Base-by-base conservation (phyloP, 371 early-diverging fungal species). In the Apophysomyces sp. region DNA sequence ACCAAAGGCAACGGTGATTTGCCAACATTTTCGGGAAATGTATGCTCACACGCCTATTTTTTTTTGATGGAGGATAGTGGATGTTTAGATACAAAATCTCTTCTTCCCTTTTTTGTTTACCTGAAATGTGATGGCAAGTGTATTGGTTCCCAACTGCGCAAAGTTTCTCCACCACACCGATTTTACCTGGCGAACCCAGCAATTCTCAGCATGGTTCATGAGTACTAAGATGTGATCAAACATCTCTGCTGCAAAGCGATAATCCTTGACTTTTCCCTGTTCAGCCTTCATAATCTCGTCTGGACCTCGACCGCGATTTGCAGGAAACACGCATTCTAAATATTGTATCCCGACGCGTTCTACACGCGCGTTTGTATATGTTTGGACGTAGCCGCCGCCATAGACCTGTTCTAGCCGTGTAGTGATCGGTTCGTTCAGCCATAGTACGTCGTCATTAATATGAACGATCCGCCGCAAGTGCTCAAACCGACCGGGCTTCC, bases 151-250 rank as follows among this genome's bases (percentile, higher is more conserved):
- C 0, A 77, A 24, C 12, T 75, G 72, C 7, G 70, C 63, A 60
- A 77, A 79, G 36, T 82, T 82, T 55, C 80, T 78, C 67, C 77
- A 82, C 71, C 66, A 78, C 0, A 74, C 73, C 0, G 78, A 67
- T 2, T 66, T 61, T 24, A 79, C 68, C 24, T 73, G 67, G 5
- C 68, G 66, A 53, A 79, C 37, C 64, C 80, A 82, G 29, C 74
- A 67, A 41, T 82, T 76, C 41, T 75, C 75, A 24, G 69, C 77
- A 9, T 63, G 52, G 27, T 82, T 72, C 53, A 79, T 41, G 0
- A 63, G 59, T 0, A 82, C 57, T 9, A 77, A 67, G 3, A 76
- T 66, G 52, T 79, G 78, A 53, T 74, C 66, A 69, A 79, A 82
- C 62, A 77, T 70, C 53, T 79, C 82, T 18, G 66, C 58, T 0